Base-by-base conservation (phyloP, 2,329 filamentous ascomycete genomes). In the Malbranchea zuffiana region DNA sequence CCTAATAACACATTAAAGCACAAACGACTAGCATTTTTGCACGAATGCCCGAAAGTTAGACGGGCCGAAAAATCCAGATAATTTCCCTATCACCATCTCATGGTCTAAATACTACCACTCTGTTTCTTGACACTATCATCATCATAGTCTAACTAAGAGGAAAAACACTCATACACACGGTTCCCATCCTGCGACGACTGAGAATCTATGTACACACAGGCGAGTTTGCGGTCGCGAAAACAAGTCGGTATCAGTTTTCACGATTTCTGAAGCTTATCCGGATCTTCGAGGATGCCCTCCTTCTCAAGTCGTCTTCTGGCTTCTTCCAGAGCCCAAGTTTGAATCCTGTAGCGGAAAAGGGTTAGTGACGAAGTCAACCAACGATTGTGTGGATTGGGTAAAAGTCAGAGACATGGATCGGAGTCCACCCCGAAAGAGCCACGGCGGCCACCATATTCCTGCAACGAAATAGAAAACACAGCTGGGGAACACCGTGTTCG, bases 251-350 rank as follows among this genome's bases (percentile, higher is more conserved):
- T n/a, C 8, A 21, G 4, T 3, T 39, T 53, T 53, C 51, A 54
- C 66, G 74, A 72, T 60, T 77, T 71, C 50, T 73, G 63, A 49
- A 67, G 63, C 47, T 54, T 57, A 36, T 72, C 65, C 26, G 82
- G 80, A 54, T 95, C 88, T 55, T 83, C 76, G 56, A 96, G 67
- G 57, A 96, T 87, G 42, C 90, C 90, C 70, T 98, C 90, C 43
- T 78, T 82, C 69, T 98, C 90, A 73, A 98, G 78, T 68, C 90
- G 75, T 68, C 90, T 76, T 57, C 90, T 76, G 36, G 90, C 90
- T 69, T 98, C 90, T 67, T 98, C 90, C 28, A 98, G 77, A 45
- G 90, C 90, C 90, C 90, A 98, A 38, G 88, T 96, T 71, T 96
- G 90, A 76, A 98, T 95, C 62, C 90, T 98, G 53, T 43, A 40